phyloP scores from a whole-genome alignment of 208 protist species.

The Trypanosoma avium region DNA sequence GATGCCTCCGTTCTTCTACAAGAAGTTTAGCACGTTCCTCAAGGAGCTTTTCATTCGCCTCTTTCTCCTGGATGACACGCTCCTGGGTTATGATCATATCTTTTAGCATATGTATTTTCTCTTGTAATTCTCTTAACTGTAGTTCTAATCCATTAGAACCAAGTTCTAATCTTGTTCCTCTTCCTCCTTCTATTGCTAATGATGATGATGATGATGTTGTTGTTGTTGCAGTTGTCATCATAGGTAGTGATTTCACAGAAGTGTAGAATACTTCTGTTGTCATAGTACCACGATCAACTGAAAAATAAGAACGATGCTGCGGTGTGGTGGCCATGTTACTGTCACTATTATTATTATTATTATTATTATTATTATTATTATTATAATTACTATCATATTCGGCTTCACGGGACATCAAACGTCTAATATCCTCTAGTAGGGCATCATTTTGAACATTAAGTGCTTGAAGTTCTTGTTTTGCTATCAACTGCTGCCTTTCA shows the following conservation, averaged over 20 bases:
- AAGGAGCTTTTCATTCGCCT: constrained; percentile 9
- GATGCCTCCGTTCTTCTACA: neutral
- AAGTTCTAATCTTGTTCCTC: neutral
- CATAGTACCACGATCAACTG: constrained; percentile 19
- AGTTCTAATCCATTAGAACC: neutral
- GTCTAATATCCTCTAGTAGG: constrained; percentile 23
- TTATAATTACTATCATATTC: neutral
- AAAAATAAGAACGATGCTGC: neutral
- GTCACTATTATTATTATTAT: no score
- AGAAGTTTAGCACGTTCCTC: constrained; percentile 17
- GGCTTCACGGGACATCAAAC: constrained; percentile 10
- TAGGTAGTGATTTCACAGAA: neutral
- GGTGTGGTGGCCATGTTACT: no score
- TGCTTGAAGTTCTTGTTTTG: constrained; percentile 22
- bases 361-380: no score
- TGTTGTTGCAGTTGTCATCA: neutral
- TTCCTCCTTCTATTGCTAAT: neutral
- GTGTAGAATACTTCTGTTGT: constrained; percentile 7
- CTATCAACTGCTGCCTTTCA: constrained; percentile 2
- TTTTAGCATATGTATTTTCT: neutral
- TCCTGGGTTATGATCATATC: neutral
- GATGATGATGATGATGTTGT: neutral
- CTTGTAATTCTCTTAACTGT: neutral
- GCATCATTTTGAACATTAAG: constrained; percentile 31
- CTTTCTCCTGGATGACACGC: neutral